Conservation (phyloP, 148 eudicot species). For the Fallopia convolvulus region DNA sequence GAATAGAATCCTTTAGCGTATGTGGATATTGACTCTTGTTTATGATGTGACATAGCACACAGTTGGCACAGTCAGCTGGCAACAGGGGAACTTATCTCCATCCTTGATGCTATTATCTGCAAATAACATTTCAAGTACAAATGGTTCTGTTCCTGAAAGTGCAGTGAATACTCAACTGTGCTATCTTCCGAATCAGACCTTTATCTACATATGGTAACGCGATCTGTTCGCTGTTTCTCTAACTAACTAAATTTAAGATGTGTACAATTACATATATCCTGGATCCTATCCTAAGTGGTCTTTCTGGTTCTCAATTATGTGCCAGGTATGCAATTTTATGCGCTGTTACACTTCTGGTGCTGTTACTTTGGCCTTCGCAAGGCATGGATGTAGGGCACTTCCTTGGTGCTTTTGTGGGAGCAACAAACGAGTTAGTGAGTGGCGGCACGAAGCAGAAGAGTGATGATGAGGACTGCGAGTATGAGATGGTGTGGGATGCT, state of each 20-base stretch:
- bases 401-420: conserved; percentile 24
- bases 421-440: conserved; percentile 25
- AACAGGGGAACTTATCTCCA: conserved; percentile 83
- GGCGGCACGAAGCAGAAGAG: conserved; percentile 51
- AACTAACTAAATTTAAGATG: not conserved
- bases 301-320: not conserved
- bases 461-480: conserved; percentile 82
- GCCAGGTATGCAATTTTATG: conserved; percentile 67
- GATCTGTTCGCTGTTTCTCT: not conserved
- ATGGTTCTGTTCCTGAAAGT: conserved; percentile 34
- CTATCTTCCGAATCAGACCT: conserved; percentile 71
- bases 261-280: not conserved
- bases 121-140: conserved; percentile 33
- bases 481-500: conserved; percentile 95
- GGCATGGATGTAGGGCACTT: conserved; percentile 38
- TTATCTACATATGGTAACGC: conserved; percentile 72
- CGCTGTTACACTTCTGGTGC: conserved; percentile 52
- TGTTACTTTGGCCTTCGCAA: conserved; percentile 62
- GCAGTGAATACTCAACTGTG: conserved; percentile 50
- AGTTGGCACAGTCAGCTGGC: conserved; percentile 92
- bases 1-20: not conserved
- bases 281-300: not conserved
- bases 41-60: conserved; percentile 61
- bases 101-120: conserved; percentile 86
- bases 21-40: conserved; percentile 17